Percentiles rank a stretch among this genome's conserved stretches.
These are phyloP conservation scores for Lentithecium fluviatile DNA, from an alignment of 495 filamentous ascomycete species.

Conservation along the genomic window DNA sequence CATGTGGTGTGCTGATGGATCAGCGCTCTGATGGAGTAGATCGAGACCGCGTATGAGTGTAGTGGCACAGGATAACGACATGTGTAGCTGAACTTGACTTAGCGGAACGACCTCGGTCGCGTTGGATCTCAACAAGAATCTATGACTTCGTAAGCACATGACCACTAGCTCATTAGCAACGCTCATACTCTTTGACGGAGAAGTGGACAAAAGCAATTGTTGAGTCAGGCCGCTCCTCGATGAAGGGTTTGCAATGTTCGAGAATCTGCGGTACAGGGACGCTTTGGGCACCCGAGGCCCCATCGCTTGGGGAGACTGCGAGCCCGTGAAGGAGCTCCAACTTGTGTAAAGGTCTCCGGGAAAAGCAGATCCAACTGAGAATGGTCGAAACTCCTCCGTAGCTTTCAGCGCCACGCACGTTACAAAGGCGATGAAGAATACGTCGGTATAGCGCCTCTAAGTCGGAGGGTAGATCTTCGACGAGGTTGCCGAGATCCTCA, in stretches of 20 bases:
- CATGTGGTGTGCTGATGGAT: neutral
- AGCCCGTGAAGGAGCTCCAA: conserved; percentile 9
- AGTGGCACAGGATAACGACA: neutral
- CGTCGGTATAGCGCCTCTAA: conserved; percentile 12
- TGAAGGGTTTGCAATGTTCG: neutral
- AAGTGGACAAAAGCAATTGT: neutral
- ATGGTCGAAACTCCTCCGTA: conserved; percentile 6
- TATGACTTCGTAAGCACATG: neutral
- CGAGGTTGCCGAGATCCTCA: neutral
- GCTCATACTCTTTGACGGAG: neutral
- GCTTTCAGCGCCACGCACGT: neutral
- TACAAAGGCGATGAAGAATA: conserved; percentile 1
- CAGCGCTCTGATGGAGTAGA: neutral
- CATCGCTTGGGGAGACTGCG: neutral
- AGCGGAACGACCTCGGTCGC: neutral
- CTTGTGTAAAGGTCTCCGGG: conserved; percentile 4
- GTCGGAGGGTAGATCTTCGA: conserved; percentile 6
- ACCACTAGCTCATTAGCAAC: neutral
- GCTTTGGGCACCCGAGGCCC: neutral
- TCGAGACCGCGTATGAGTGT: neutral
- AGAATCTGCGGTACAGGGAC: neutral
- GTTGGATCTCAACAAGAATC: neutral
- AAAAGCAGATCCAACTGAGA: conserved; percentile 20
- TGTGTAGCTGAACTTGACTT: neutral
- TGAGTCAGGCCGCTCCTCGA: neutral